phyloP scores from a whole-genome alignment of 1,139 yeast species.

The Hyphopichia khmerensis region DNA sequence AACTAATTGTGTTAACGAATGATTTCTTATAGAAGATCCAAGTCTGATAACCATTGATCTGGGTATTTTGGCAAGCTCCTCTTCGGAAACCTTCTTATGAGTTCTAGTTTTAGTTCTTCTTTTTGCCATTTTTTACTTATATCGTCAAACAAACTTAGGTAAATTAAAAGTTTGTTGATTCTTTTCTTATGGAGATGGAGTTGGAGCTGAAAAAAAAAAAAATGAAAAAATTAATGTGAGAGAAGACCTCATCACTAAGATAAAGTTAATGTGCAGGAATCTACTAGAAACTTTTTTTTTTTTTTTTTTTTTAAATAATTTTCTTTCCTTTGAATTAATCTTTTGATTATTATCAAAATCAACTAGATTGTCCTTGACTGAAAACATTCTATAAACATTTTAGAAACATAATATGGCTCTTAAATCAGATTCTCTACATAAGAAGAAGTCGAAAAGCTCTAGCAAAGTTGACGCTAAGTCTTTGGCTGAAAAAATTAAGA shows the following conservation, averaged over 20 bases:
- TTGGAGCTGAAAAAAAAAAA: neutral
- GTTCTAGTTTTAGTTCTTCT: slow-evolving; percentile 76
- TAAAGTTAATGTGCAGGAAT: slow-evolving; percentile 6
- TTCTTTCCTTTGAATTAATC: neutral
- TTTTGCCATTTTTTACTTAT: slow-evolving; percentile 31
- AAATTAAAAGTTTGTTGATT: neutral
- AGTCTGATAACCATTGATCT: slow-evolving; percentile 90
- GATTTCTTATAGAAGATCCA: slow-evolving; percentile 78
- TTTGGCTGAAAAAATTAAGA: slow-evolving; percentile 52
- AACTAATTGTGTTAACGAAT: slow-evolving; percentile 79
- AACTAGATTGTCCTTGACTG: no score
- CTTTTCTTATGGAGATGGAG: neutral
- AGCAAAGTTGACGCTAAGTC: slow-evolving; percentile 27
- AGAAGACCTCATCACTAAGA: slow-evolving; percentile 7
- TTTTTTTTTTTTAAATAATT: slow-evolving; percentile 1
- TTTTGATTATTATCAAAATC: neutral
- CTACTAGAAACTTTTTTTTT: neutral
- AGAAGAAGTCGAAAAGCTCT: slow-evolving; percentile 12
- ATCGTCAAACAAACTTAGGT: no score
- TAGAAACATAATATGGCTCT: slow-evolving; percentile 9
- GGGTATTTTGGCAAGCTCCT: slow-evolving; percentile 74
- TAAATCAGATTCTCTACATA: slow-evolving; percentile 12
- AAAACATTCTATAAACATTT: neutral
- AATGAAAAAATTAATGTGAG: neutral
- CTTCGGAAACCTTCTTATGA: slow-evolving; percentile 66